phyloP scores from a whole-genome alignment of 2,329 filamentous ascomycete genomes.

The Sarocladium brachiariae region DNA sequence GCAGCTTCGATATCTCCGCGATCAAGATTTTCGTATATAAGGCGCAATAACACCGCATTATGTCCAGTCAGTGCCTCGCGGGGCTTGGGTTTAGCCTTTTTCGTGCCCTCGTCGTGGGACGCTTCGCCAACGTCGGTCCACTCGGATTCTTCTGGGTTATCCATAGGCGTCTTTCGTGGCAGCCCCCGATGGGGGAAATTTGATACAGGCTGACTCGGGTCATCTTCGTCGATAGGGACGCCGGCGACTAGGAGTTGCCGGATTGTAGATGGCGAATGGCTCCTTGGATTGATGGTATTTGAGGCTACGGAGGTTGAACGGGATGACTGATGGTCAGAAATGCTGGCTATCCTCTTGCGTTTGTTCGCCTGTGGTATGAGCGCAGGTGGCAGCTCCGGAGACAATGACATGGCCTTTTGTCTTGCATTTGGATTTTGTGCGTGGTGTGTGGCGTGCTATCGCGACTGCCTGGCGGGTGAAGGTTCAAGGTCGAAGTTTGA shows the following conservation, averaged over 20 bases:
- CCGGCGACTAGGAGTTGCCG: slow-evolving; percentile 49
- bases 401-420: not conserved
- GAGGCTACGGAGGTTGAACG: slow-evolving; percentile 2
- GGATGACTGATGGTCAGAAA: not conserved
- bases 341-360: not conserved
- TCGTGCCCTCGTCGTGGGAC: slow-evolving; percentile 34
- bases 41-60: slow-evolving; percentile 62
- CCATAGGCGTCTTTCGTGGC: not conserved
- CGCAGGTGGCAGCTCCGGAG: slow-evolving; percentile 4
- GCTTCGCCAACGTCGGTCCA: slow-evolving; percentile 64
- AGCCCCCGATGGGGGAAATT: slow-evolving; percentile 46
- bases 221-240: slow-evolving; percentile 38
- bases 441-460: not conserved
- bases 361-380: slow-evolving; percentile 3
- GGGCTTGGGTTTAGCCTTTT: slow-evolving; percentile 9
- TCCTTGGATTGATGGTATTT: slow-evolving; percentile 42
- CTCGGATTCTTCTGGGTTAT: slow-evolving; percentile 49
- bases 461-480: not conserved
- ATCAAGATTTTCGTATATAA: slow-evolving; percentile 67
- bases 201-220: slow-evolving; percentile 30
- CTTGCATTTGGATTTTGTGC: not conserved
- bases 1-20: slow-evolving; percentile 66
- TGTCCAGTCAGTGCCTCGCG: slow-evolving; percentile 14
- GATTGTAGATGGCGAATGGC: slow-evolving; percentile 44
- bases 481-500: slow-evolving; percentile 5